Evolutionary conservation across 768 basidiomycete genomes (phyloP), one percentile per base, ranked within the genome.

Genomic region (Boletus sp.): DNA sequence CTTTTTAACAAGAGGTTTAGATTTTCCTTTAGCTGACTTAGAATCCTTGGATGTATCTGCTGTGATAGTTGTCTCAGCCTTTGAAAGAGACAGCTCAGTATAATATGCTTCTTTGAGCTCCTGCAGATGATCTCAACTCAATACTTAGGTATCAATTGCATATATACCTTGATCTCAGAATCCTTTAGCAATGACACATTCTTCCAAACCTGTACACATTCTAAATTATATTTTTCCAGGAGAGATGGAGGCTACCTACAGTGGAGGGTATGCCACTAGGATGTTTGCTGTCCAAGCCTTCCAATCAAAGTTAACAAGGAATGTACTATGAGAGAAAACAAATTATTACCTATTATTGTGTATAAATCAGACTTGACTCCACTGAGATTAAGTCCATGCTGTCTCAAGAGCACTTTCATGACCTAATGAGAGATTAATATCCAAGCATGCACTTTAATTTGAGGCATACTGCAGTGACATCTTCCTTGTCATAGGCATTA

Each of bases 211-310:
- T 89, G 57, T 5, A 56, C 44, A 40, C 55, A n/a, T 17, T 30
- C 57, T 18, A 17, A 50, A 20, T 12, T 9, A 45, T 54, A 33
- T 55, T 18, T 29, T 9, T 49, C 35, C n/a, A 47, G 45, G 24
- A 41, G 35, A 42, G 4, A 17, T 35, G 17, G 9, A 28, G 48
- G 32, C 2, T 14, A 68, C 78, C 46, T 55, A 87, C 89, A 58
- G 89, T 89, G 24, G 89, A 85, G 40, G 78, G 81, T 50, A 91
- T 78, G 8, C 88, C 86, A 65, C 87, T 89, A 1, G 84, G 69
- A 66, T 90, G 89, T 65, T 91, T 91, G 70, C 87, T 89, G 61
- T 90, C 86, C 54, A 91, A 73, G 1, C 85, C 87, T 84, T 63
- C n/a, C 50, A 55, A 32, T n/a, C 3, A 47, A 37, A 36, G n/a